phyloP scores from a whole-genome alignment of 2,329 filamentous ascomycete genomes.

The Tolypocladium amazonense region DNA sequence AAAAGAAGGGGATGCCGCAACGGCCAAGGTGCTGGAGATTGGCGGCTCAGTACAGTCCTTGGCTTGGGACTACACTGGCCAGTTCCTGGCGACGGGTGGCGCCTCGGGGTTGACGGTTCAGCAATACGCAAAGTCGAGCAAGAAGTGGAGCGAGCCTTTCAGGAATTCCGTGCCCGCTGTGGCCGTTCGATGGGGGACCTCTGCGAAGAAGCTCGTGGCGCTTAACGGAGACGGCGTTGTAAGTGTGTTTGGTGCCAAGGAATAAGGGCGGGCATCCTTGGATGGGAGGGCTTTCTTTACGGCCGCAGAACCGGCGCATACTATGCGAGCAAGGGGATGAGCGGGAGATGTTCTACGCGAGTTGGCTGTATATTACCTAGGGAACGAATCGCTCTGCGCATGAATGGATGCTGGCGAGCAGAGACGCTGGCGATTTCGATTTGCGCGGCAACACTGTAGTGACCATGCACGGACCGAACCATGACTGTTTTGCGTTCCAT shows the following conservation, averaged over 20 bases:
- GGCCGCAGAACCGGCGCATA: background rate
- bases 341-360: background rate
- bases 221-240: slow-evolving; percentile 67
- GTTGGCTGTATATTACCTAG: background rate
- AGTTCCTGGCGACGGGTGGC: slow-evolving; percentile 78
- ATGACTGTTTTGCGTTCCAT: background rate
- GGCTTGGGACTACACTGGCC: slow-evolving; percentile 89
- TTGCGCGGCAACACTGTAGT: background rate
- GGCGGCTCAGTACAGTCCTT: slow-evolving; percentile 68
- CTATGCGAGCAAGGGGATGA: background rate
- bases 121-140: slow-evolving; percentile 77
- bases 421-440: background rate
- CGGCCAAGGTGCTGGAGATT: slow-evolving; percentile 76
- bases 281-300: background rate
- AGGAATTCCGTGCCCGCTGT: slow-evolving; percentile 64
- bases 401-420: background rate
- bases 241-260: slow-evolving; percentile 53
- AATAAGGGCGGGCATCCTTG: slow-evolving; percentile 15
- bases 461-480: background rate
- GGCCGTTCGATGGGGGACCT: slow-evolving; percentile 66
- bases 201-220: slow-evolving; percentile 63
- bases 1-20: slow-evolving; percentile 74
- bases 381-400: background rate
- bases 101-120: slow-evolving; percentile 75
- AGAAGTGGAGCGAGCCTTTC: slow-evolving; percentile 81